phyloP scores from a whole-genome alignment of 495 filamentous ascomycete genomes.

The Hypomontagnella monticulosa region DNA sequence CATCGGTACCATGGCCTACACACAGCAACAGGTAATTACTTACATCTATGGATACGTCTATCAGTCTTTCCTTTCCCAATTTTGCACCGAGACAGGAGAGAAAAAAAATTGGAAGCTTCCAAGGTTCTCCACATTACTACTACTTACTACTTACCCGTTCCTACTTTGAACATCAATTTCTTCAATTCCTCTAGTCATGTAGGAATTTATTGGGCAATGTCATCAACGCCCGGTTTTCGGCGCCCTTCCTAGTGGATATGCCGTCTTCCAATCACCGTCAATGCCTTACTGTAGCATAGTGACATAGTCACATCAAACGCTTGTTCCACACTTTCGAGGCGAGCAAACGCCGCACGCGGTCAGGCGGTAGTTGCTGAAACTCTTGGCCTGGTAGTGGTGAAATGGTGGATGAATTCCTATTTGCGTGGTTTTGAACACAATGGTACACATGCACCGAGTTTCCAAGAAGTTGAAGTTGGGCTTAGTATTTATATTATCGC shows the following conservation, averaged over 20 bases:
- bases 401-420: background rate
- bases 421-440: constrained; percentile 11
- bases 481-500: constrained; percentile 2
- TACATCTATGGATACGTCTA: constrained; percentile 10
- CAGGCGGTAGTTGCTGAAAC: constrained; percentile 17
- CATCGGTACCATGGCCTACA: constrained; percentile 10
- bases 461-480: constrained; percentile 12
- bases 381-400: background rate
- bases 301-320: background rate
- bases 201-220: constrained; percentile 1
- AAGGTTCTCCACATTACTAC: too few relatives aligned
- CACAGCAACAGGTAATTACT: constrained; percentile 23
- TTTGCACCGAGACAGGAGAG: background rate
- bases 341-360: constrained; percentile 13
- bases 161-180: background rate
- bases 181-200: constrained; percentile 14
- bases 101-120: too few relatives aligned
- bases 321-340: constrained; percentile 37
- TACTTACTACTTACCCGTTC: background rate
- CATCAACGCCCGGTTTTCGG: constrained; percentile 26
- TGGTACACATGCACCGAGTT: constrained; percentile 16
- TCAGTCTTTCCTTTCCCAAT: background rate
- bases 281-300: constrained; percentile 8
- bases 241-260: constrained; percentile 27
- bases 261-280: constrained; percentile 9